Evolutionary conservation across 2,329 filamentous ascomycete genomes (phyloP), one percentile per base, ranked within the genome.

Genomic region (Apiospora hydei): DNA sequence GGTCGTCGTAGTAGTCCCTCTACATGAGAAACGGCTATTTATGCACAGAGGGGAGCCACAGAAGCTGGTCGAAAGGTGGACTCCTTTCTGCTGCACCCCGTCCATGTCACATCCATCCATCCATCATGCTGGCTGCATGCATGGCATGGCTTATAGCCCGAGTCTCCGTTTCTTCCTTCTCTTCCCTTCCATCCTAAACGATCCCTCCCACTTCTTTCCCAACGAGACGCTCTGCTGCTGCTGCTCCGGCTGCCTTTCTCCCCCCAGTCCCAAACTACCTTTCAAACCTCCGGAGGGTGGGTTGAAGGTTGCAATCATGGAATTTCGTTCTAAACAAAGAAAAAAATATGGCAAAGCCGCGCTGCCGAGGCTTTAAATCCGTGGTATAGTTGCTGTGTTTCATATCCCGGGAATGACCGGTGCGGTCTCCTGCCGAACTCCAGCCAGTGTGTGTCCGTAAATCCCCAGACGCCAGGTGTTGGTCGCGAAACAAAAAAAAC

Each of bases 311-410:
- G 66, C 44, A 44, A 30, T 69, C 68, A 41, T 69, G 38, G 68
- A 51, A 51, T 24, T 61, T 69, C 68, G 47, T 69, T 69, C 68
- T 69, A 57, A 69, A 69, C n/a, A 69, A 69, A 69, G 26, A 47
- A 53, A 47, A 53, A 53, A 69, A 41, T 34, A 43, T 47, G 47
- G 49, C 6, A 69, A 38, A 69, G 38, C 68, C 68, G 13, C 14
- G 10, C 66, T n/a, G 30, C 34, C 7, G 34, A 38, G 57, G 21
- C 57, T 64, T 64, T 64, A 69, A 16, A 51, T 57, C 68, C 68
- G 68, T 69, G 68, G 68, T 69, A 69, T 69, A 69, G 34, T 53
- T 41, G 10, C 8, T 43, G 46, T 43, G 68, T 44, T 44, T 51
- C 68, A 26, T 69, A 51, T 69, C 68, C 46, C 68, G 46, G 49